Conservation (phyloP, 495 filamentous ascomycete genomes). For the Aspergillus sclerotiicarbonarius region DNA sequence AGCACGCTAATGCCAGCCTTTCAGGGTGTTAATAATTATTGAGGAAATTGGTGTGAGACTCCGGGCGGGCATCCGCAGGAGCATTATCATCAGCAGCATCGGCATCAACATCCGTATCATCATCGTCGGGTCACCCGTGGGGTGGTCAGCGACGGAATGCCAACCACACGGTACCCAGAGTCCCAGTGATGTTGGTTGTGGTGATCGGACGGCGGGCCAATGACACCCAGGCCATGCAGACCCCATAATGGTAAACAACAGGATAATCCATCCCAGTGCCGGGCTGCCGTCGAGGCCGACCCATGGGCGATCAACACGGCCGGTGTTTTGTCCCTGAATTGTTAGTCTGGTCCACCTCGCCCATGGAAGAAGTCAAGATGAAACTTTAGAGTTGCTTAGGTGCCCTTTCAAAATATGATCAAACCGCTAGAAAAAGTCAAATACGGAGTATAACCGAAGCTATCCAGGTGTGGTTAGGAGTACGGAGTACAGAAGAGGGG, state of each 20-base stretch:
- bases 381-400: conserved; percentile 2
- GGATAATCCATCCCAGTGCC: conserved; percentile 9
- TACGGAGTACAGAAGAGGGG: not conserved
- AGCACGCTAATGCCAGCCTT: not conserved
- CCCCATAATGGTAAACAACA: conserved; percentile 4
- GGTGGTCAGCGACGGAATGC: not conserved
- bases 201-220: not conserved
- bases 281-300: conserved; percentile 9
- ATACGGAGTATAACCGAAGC: not conserved
- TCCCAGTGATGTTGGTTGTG: not conserved
- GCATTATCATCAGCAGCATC: not conserved
- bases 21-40: not conserved
- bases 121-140: not conserved
- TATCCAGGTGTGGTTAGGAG: not conserved
- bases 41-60: not conserved
- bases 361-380: conserved; percentile 7
- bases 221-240: not conserved
- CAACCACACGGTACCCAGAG: not conserved
- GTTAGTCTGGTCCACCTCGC: not conserved
- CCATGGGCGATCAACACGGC: conserved; percentile 20
- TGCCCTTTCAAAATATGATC: conserved; percentile 7
- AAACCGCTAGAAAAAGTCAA: conserved; percentile 3
- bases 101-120: not conserved
- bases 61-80: not conserved
- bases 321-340: conserved; percentile 15